These are phyloP conservation scores for Melastoma candidum DNA, from an alignment of 441 rosid genomes.

Conservation along the genomic window DNA sequence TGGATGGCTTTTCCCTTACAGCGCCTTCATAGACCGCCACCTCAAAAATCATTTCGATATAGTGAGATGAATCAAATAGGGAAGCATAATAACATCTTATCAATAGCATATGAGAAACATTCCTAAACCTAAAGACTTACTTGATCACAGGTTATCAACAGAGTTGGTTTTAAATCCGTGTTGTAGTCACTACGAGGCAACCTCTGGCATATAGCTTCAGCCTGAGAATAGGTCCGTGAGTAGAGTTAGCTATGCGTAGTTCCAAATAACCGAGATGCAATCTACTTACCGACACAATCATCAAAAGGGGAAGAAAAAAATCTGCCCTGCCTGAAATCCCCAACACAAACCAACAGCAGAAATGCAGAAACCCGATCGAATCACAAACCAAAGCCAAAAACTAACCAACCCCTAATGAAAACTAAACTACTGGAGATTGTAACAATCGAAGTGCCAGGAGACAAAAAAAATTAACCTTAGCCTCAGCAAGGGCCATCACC, in stretches of 20 bases:
- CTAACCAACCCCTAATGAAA: neutral
- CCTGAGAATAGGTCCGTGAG: conserved; percentile 44
- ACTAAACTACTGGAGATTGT: neutral
- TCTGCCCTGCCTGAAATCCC: conserved; percentile 23
- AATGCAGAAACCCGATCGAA: neutral
- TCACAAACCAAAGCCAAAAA: conserved; percentile 4
- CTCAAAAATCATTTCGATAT: conserved; percentile 39
- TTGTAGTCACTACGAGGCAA: conserved; percentile 35
- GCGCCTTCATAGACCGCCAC: conserved; percentile 81
- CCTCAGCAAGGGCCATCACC: conserved; percentile 87
- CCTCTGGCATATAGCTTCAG: conserved; percentile 61
- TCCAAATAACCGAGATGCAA: neutral
- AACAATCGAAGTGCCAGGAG: neutral
- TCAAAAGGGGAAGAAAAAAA: conserved; percentile 12
- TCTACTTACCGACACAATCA: neutral
- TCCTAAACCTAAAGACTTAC: conserved; percentile 23
- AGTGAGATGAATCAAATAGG: conserved; percentile 14
- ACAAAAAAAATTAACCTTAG: conserved; percentile 42
- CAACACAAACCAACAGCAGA: conserved; percentile 9
- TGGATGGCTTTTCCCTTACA: conserved; percentile 83
- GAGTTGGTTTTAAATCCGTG: conserved; percentile 47
- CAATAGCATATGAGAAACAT: conserved; percentile 14
- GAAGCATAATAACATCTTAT: neutral
- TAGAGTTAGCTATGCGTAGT: conserved; percentile 2
- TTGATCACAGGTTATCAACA: conserved; percentile 77